Conservation (phyloP, 495 filamentous ascomycete species). For the Chaetomium fimeti region DNA sequence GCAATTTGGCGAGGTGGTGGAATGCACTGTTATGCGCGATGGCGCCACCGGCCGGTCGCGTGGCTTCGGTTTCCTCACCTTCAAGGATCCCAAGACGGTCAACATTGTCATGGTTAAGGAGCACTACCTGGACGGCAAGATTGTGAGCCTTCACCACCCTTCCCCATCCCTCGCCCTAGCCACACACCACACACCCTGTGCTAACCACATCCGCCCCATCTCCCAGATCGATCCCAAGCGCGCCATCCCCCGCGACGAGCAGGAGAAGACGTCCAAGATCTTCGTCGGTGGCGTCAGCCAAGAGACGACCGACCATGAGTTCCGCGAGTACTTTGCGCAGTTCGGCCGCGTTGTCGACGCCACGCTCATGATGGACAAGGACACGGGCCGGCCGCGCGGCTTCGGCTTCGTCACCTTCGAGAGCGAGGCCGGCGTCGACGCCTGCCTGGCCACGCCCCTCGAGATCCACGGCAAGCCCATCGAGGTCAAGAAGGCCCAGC, state of each 20-base stretch:
- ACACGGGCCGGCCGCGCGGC: slow-evolving; percentile 89
- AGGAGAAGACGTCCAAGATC: slow-evolving; percentile 96
- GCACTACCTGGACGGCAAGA: slow-evolving; percentile 96
- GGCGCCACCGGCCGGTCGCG: slow-evolving; percentile 88
- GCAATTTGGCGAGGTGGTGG: slow-evolving; percentile 92
- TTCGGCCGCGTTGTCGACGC: slow-evolving; percentile 96
- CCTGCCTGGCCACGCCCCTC: slow-evolving; percentile 72
- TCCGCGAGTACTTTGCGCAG: slow-evolving; percentile 92
- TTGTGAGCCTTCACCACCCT: slow-evolving; percentile 60
- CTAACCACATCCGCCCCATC: slow-evolving; percentile 18
- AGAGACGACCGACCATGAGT: slow-evolving; percentile 92
- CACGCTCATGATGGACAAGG: slow-evolving; percentile 99
- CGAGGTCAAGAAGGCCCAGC: slow-evolving; percentile 97
- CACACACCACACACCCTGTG: not conserved
- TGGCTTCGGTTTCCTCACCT: slow-evolving; percentile 96
- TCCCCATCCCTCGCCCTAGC: not conserved
- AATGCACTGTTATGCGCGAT: slow-evolving; percentile 98
- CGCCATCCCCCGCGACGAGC: slow-evolving; percentile 95
- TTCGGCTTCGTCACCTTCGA: slow-evolving; percentile 99
- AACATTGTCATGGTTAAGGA: slow-evolving; percentile 99
- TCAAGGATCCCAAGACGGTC: slow-evolving; percentile 94
- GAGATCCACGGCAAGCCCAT: slow-evolving; percentile 94
- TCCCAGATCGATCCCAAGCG: slow-evolving; percentile 93
- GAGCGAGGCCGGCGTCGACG: slow-evolving; percentile 90
- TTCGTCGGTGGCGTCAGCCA: slow-evolving; percentile 98